These are phyloP conservation scores for Emiliania huxleyi DNA, from an alignment of 78 protist genomes.

Conservation along the genomic window DNA sequence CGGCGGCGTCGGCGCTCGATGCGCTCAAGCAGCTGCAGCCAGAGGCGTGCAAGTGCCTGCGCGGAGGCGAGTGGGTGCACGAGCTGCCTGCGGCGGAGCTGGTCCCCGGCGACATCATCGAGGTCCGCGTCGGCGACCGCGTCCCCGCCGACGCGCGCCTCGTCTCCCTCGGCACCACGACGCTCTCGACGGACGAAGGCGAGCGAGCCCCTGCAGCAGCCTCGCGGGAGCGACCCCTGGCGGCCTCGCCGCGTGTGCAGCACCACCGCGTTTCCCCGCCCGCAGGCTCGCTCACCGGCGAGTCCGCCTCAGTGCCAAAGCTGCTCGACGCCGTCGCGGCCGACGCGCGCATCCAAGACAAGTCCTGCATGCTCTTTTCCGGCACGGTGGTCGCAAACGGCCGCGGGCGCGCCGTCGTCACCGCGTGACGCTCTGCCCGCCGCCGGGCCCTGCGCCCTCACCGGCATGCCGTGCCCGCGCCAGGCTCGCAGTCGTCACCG, in stretches of 20 bases:
- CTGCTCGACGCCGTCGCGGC: not conserved
- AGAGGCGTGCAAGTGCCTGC: not conserved
- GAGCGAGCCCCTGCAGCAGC: too few relatives aligned
- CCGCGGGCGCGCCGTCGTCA: not conserved
- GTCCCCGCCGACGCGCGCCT: constrained; percentile 78
- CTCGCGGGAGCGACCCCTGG: too few relatives aligned
- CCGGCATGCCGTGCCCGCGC: too few relatives aligned
- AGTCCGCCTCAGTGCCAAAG: constrained; percentile 25
- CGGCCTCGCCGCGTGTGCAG: too few relatives aligned
- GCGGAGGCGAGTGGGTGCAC: constrained; percentile 58
- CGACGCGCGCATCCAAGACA: constrained; percentile 23
- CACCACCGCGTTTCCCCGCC: constrained; percentile 10
- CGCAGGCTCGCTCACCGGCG: constrained; percentile 51
- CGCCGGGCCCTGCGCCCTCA: not conserved
- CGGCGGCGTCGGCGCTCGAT: constrained; percentile 68
- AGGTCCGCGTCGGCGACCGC: constrained; percentile 77
- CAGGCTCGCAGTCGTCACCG: not conserved
- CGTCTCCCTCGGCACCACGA: not conserved
- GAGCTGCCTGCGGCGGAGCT: constrained; percentile 56
- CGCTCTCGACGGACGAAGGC: constrained; percentile 44
- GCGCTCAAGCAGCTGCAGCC: constrained; percentile 16
- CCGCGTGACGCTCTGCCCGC: not conserved
- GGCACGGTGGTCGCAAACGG: constrained; percentile 5
- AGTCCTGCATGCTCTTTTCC: constrained; percentile 29
- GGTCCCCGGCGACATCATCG: constrained; percentile 86